Evolutionary conservation across 169 alveolate species (phyloP).

Genomic region (Plasmodium sp.): DNA sequence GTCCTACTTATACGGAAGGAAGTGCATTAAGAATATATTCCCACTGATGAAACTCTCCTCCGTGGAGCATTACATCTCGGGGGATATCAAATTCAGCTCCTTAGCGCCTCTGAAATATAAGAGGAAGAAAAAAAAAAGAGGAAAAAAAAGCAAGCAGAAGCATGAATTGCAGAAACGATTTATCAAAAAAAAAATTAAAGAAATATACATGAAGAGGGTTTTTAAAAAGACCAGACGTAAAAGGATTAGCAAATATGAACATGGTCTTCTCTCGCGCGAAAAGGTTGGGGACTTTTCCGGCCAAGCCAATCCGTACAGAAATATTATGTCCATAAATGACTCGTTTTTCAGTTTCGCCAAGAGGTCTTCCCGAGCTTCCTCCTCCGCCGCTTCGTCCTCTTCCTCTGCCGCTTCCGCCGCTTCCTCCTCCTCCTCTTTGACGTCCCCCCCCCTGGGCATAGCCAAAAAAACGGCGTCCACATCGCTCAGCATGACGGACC

Average conservation of each 20-base stretch:
- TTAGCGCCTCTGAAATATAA: constrained; percentile 69
- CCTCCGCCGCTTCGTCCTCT: neutral
- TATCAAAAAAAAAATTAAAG: constrained; percentile 40
- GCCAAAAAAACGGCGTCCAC: neutral
- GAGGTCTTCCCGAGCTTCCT: neutral
- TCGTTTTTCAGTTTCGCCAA: constrained; percentile 48
- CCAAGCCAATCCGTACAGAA: constrained; percentile 4
- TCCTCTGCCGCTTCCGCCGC: neutral
- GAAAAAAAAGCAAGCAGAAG: constrained; percentile 13
- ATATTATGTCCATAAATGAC: constrained; percentile 65
- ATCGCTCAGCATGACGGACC: constrained; percentile 2
- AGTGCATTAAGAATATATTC: constrained; percentile 66
- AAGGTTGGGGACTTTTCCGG: neutral
- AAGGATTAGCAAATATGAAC: constrained; percentile 19
- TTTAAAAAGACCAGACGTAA: constrained; percentile 25
- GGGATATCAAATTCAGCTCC: constrained; percentile 70
- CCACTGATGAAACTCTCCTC: constrained; percentile 69
- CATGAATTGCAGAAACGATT: constrained; percentile 43
- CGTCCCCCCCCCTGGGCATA: neutral
- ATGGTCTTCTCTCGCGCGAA: neutral
- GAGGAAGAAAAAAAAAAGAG: constrained; percentile 32
- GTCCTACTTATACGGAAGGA: constrained; percentile 34
- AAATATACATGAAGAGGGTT: constrained; percentile 30
- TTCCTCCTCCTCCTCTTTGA: neutral
- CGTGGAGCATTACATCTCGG: constrained; percentile 69